phyloP scores from a whole-genome alignment of 1,284 basidiomycete species.

The Microbotryomycetes sp. region DNA sequence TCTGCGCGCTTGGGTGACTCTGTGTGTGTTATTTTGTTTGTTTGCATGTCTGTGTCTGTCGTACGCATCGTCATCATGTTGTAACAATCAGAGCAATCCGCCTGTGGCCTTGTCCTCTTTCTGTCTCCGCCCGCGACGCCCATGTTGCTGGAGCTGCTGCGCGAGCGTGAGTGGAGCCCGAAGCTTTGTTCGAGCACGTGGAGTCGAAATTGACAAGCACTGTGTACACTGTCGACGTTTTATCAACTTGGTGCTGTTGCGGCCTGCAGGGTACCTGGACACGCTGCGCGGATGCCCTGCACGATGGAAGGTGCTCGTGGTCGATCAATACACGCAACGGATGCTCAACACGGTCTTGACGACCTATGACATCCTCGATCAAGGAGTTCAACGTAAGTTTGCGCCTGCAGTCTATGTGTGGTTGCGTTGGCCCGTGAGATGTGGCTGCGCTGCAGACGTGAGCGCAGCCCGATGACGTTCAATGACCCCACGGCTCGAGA shows the following conservation, averaged over 20 bases:
- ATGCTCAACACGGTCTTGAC: slow-evolving; percentile 81
- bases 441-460: background rate
- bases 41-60: no score
- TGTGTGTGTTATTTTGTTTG: no score
- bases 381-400: slow-evolving; percentile 87
- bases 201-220: background rate
- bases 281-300: slow-evolving; percentile 30
- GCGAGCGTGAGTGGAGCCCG: slow-evolving; percentile 3
- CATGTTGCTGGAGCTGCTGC: slow-evolving; percentile 9
- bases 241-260: background rate
- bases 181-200: no score
- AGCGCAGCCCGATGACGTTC: background rate
- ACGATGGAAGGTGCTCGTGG: slow-evolving; percentile 91
- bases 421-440: background rate
- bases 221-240: no score
- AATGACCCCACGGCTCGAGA: background rate
- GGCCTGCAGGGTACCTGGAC: slow-evolving; percentile 36
- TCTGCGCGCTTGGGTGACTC: no score
- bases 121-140: no score
- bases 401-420: background rate
- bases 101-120: background rate
- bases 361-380: slow-evolving; percentile 84
- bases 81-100: no score
- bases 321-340: slow-evolving; percentile 84
- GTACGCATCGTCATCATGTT: no score